phyloP scores from a whole-genome alignment of 345 rosid species.

The Boechera stricta region DNA sequence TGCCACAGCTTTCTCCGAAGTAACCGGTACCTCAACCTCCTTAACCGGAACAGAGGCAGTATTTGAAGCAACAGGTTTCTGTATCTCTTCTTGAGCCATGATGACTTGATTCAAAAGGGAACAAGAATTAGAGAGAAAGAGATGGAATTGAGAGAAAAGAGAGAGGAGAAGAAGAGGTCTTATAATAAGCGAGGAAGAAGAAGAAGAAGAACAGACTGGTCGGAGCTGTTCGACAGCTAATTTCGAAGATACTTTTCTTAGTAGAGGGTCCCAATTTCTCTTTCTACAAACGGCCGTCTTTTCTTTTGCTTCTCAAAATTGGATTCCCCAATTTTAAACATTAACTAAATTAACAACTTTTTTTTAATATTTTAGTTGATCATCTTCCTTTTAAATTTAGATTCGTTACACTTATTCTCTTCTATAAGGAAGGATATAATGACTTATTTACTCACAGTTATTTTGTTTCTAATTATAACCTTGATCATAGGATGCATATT shows the following conservation, averaged over 20 bases:
- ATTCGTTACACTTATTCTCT: constrained; percentile 23
- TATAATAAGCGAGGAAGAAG: constrained; percentile 21
- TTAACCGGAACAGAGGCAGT: constrained; percentile 40
- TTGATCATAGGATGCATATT: not conserved
- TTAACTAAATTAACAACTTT: constrained; percentile 26
- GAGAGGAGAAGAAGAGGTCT: not conserved
- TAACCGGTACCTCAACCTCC: constrained; percentile 44
- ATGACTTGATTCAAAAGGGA: not conserved
- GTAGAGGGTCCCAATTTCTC: constrained; percentile 27
- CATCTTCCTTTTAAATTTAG: constrained; percentile 11
- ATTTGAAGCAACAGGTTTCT: constrained; percentile 37
- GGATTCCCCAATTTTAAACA: constrained; percentile 21
- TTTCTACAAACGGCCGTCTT: constrained; percentile 45
- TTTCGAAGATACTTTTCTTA: constrained; percentile 26
- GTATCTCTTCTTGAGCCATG: constrained; percentile 51
- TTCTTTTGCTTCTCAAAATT: constrained; percentile 21
- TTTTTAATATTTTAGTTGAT: not conserved
- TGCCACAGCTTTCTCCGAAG: constrained; percentile 33
- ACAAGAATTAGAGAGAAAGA: constrained; percentile 15
- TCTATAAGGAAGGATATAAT: not conserved
- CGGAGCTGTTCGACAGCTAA: constrained; percentile 49
- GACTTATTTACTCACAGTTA: not conserved
- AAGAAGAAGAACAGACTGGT: constrained; percentile 43
- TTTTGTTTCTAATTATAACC: not conserved
- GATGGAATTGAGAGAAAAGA: constrained; percentile 8